Conservation (phyloP, 1,139 yeast genomes). For the Geotrichum histeridarum region DNA sequence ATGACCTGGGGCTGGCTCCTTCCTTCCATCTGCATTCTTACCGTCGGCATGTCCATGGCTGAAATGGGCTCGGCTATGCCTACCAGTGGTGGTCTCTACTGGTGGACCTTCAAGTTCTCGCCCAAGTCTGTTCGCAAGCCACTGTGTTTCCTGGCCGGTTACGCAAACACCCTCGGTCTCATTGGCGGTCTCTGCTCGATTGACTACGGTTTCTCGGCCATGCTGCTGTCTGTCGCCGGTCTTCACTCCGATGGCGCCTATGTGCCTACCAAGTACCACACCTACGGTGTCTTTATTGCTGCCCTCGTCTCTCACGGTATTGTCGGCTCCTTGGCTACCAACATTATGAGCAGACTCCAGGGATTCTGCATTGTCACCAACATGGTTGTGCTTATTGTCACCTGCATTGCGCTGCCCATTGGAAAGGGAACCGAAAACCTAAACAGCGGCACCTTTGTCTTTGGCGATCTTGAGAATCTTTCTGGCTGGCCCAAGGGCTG, state of each 20-base stretch:
- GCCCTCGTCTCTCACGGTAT: conserved; percentile 45
- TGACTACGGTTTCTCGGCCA: conserved; percentile 54
- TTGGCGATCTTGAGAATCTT: conserved; percentile 51
- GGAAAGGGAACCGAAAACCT: conserved; percentile 30
- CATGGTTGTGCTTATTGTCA: conserved; percentile 50
- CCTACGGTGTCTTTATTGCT: conserved; percentile 55
- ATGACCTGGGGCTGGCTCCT: conserved; percentile 63
- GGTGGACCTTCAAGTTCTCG: conserved; percentile 53
- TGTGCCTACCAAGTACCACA: conserved; percentile 44
- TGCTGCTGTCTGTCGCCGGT: conserved; percentile 50
- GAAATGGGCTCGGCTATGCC: conserved; percentile 63
- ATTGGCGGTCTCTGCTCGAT: conserved; percentile 55
- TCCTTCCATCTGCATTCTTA: conserved; percentile 47
- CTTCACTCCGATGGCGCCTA: conserved; percentile 47
- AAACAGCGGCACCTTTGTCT: conserved; percentile 43
- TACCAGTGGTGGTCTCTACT: conserved; percentile 59
- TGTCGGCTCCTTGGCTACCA: conserved; percentile 49
- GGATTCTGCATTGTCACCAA: conserved; percentile 55
- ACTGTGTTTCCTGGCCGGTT: conserved; percentile 54
- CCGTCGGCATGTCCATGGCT: conserved; percentile 54
- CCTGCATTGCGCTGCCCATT: conserved; percentile 59
- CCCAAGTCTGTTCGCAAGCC: conserved; percentile 45
- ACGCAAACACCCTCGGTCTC: conserved; percentile 54
- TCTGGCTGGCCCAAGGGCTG: conserved; percentile 64
- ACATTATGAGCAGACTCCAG: conserved; percentile 54